phyloP scores from a whole-genome alignment of 202 grass and related monocot genomes.

The Elaeis oleifera region DNA sequence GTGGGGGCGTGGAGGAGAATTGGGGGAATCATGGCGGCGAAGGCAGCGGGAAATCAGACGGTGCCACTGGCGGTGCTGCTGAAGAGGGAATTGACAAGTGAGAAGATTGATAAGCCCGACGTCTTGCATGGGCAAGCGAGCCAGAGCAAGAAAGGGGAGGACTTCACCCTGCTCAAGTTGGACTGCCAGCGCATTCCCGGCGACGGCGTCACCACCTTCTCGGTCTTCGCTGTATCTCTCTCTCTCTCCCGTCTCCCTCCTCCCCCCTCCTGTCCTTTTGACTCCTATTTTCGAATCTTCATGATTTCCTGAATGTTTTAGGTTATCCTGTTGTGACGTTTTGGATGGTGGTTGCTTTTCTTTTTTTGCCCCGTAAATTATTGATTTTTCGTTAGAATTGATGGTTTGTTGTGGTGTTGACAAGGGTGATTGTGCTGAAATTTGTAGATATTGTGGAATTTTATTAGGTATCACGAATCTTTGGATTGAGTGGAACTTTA shows the following conservation, averaged over 20 bases:
- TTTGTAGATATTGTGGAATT: too few species aligned
- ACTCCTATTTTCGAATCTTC: too few species aligned
- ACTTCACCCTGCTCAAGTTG: constrained; percentile 66
- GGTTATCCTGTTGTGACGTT: too few species aligned
- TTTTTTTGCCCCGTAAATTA: too few species aligned
- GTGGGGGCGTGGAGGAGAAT: too few species aligned
- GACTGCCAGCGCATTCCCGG: constrained; percentile 54
- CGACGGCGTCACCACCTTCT: constrained; percentile 75
- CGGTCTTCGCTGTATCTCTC: constrained; percentile 77
- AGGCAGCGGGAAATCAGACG: constrained; percentile 17
- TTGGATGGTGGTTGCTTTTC: too few species aligned
- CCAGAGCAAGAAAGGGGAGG: constrained; percentile 85
- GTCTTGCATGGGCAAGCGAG: constrained; percentile 70
- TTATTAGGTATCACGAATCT: too few species aligned
- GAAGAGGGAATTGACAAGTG: constrained; percentile 78
- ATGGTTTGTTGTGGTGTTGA: too few species aligned
- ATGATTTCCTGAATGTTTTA: too few species aligned
- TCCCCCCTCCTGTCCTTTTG: background rate
- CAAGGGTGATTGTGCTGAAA: too few species aligned
- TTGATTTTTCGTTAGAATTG: too few species aligned
- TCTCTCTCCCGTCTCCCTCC: background rate
- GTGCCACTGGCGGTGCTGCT: constrained; percentile 76
- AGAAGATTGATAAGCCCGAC: constrained; percentile 79
- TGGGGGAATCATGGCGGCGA: constrained; percentile 14
- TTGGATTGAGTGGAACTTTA: too few species aligned